Conservation (phyloP, 371 early-diverging fungal species). For the Zopfochytrium polystomum region DNA sequence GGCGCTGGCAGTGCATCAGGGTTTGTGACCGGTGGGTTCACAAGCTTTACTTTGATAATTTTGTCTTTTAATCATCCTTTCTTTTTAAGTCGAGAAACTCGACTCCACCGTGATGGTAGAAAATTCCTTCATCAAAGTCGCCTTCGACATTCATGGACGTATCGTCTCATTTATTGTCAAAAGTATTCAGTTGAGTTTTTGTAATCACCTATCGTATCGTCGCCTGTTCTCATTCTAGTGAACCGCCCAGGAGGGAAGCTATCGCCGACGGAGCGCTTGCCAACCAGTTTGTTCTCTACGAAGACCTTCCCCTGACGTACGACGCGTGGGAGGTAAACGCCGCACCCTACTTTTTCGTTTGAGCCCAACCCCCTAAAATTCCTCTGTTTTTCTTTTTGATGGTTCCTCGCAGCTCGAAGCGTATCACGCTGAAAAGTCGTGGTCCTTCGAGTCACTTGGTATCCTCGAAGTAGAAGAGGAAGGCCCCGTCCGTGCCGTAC, state of each 20-base stretch:
- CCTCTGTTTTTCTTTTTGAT: too few relatives aligned
- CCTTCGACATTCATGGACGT: constrained; percentile 68
- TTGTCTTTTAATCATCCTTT: not conserved
- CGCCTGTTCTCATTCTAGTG: constrained; percentile 5
- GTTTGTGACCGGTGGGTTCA: too few relatives aligned
- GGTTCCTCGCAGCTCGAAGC: not conserved
- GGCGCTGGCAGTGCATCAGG: too few relatives aligned
- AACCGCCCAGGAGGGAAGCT: constrained; percentile 62
- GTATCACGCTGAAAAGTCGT: not conserved
- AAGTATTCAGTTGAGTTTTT: constrained; percentile 17
- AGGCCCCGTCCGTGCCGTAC: constrained; percentile 80
- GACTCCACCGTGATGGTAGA: constrained; percentile 52
- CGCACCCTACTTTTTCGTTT: too few relatives aligned
- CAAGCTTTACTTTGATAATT: not conserved
- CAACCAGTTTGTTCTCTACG: constrained; percentile 77
- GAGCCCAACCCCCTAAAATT: too few relatives aligned
- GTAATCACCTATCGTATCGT: constrained; percentile 1
- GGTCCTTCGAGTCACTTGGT: not conserved
- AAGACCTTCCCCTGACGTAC: constrained; percentile 80
- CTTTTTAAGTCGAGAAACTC: not conserved
- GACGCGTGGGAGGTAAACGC: constrained; percentile 70
- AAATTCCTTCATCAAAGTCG: constrained; percentile 64
- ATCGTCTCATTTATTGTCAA: constrained; percentile 62
- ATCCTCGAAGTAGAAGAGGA: constrained; percentile 70
- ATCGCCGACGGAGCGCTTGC: constrained; percentile 60